These are phyloP conservation scores for Cutaneotrichosporon sp. DNA, from an alignment of 1,284 basidiomycete genomes.

Conservation along the genomic window DNA sequence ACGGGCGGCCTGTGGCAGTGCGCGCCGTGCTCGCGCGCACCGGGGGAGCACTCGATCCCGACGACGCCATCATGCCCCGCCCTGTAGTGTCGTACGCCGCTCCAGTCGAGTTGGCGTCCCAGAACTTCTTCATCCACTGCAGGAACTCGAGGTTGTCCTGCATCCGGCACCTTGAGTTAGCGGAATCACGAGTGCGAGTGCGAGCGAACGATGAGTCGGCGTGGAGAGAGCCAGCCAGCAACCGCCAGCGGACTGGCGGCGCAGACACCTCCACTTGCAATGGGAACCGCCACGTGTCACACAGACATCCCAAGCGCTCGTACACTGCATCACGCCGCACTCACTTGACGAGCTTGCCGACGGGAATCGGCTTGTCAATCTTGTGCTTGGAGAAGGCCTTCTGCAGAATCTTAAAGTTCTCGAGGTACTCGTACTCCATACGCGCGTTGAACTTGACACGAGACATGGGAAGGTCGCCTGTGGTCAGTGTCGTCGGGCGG, in stretches of 20 bases:
- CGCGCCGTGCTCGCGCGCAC: conserved; percentile 18
- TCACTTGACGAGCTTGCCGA: conserved; percentile 82
- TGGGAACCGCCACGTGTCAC: background rate
- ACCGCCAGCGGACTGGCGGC: background rate
- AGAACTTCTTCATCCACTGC: conserved; percentile 95
- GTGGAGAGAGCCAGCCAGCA: background rate
- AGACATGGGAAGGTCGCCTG: conserved; percentile 80
- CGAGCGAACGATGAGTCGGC: no score
- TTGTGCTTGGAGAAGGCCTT: conserved; percentile 81
- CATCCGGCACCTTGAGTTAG: conserved; percentile 76
- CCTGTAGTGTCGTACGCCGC: conserved; percentile 84
- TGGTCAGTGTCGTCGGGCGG: background rate
- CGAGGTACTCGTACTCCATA: conserved; percentile 93
- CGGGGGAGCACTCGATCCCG: conserved; percentile 22
- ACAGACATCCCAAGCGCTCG: background rate
- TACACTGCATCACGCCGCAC: conserved; percentile 25
- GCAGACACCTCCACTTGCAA: background rate
- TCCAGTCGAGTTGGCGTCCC: conserved; percentile 89
- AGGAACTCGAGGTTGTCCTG: conserved; percentile 99
- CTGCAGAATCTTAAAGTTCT: conserved; percentile 94
- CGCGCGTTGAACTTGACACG: conserved; percentile 89
- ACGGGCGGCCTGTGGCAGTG: conserved; percentile 20
- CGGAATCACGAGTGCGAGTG: no score
- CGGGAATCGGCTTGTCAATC: conserved; percentile 95
- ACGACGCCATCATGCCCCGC: conserved; percentile 40